Evolutionary conservation across 331 rosid species (phyloP).

Genomic region (Rosa hybrid): DNA sequence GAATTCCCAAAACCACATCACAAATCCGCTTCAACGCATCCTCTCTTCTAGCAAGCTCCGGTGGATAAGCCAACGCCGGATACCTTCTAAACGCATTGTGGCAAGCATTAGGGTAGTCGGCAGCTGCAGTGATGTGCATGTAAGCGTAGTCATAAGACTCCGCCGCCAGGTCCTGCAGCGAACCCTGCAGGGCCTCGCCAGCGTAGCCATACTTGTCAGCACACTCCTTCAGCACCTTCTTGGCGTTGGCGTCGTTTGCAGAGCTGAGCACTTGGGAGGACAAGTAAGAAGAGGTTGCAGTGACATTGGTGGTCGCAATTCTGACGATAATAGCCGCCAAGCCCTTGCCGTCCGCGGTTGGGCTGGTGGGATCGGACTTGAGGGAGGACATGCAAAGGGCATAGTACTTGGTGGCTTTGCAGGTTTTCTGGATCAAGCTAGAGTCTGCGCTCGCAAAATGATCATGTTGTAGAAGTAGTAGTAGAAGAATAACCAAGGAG

Average conservation of each 20-base stretch:
- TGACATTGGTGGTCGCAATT: conserved; percentile 60
- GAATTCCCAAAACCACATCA: conserved; percentile 73
- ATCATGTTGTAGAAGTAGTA: background rate
- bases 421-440: conserved; percentile 63
- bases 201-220: conserved; percentile 66
- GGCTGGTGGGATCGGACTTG: conserved; percentile 63
- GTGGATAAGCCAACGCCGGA: conserved; percentile 52
- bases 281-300: conserved; percentile 69
- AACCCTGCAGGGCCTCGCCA: conserved; percentile 61
- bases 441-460: conserved; percentile 46
- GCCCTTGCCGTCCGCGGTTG: conserved; percentile 64
- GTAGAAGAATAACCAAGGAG: background rate
- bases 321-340: conserved; percentile 65
- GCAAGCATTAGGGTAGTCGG: conserved; percentile 83
- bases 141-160: conserved; percentile 79
- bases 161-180: conserved; percentile 47
- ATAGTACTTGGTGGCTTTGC: conserved; percentile 69
- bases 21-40: conserved; percentile 72
- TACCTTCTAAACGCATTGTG: conserved; percentile 60
- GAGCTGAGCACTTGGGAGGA: conserved; percentile 49
- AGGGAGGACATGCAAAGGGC: conserved; percentile 69
- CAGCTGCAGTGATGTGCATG: conserved; percentile 69
- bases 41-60: conserved; percentile 66
- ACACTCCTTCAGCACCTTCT: conserved; percentile 65
- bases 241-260: conserved; percentile 31